Conservation (phyloP, 2,329 filamentous ascomycete species). For the Monilinia polystroma region DNA sequence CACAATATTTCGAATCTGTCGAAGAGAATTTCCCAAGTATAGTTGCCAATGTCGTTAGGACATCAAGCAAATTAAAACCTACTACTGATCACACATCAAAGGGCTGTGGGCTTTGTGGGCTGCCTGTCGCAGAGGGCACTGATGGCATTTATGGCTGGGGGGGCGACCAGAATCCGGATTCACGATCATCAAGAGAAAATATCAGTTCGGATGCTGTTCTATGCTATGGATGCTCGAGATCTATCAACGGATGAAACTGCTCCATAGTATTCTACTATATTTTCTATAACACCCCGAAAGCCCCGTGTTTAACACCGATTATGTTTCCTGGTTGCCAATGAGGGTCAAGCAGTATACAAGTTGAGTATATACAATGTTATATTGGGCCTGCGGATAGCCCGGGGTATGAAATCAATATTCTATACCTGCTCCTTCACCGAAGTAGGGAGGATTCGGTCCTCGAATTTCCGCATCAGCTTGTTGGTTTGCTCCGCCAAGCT, state of each 20-base stretch:
- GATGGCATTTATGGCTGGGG: slow-evolving; percentile 62
- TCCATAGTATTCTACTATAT: slow-evolving; percentile 20
- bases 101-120: slow-evolving; percentile 66
- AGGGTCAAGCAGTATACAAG: slow-evolving; percentile 23
- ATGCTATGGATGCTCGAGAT: slow-evolving; percentile 74
- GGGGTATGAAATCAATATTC: slow-evolving; percentile 5
- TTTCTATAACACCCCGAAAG: slow-evolving; percentile 5
- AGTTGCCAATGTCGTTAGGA: slow-evolving; percentile 92
- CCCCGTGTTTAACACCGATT: slow-evolving; percentile 12
- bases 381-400: slow-evolving; percentile 19
- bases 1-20: slow-evolving; percentile 81
- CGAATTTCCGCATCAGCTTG: slow-evolving; percentile 80
- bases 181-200: slow-evolving; percentile 35
- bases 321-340: neutral
- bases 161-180: slow-evolving; percentile 51
- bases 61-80: slow-evolving; percentile 74
- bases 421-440: slow-evolving; percentile 35
- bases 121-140: slow-evolving; percentile 61
- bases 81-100: slow-evolving; percentile 40
- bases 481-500: slow-evolving; percentile 96
- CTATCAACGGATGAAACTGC: slow-evolving; percentile 51
- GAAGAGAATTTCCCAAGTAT: slow-evolving; percentile 86
- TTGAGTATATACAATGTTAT: slow-evolving; percentile 32
- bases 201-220: slow-evolving; percentile 44
- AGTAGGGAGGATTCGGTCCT: slow-evolving; percentile 56